Evolutionary conservation across 768 basidiomycete genomes (phyloP), one percentile per base, ranked within the genome.

Genomic region (Saitozyma podzolica): DNA sequence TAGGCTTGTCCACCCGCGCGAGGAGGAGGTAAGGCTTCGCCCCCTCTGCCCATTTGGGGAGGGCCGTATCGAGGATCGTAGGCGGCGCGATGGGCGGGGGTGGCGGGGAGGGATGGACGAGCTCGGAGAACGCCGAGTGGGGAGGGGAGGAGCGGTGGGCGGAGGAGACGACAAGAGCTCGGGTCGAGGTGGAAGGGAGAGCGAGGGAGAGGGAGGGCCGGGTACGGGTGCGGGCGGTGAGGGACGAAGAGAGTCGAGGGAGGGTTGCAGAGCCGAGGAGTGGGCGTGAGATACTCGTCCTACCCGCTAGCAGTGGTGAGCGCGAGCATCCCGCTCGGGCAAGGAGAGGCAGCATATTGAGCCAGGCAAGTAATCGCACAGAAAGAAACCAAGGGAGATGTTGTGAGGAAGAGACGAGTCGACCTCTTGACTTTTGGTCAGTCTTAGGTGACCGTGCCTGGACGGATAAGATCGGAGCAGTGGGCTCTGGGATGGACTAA

Each of bases 1-100:
- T 97, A 16, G 96, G 95, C 76, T 97, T 99, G 82, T 99, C 94
- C 45, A 95, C 84, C 59, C 96, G 86, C 50, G 89, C 89, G 29
- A 99, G 83, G 73, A 89, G 87, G 3, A 93, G 72, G 78, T 98
- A 99, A 6, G 96, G 94, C 56, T 76, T 72, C 10, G 70, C 72
- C 14, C 58, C 58, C 9, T 42, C 45, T 16, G 72, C 72, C 75
- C 75, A 76, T 45, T 40, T 57, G 7, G 75, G 75, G 40, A 74
- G 50, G 50, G 64, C 16, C 41, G 59, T 63, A 54, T 76, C 74
- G 9, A 73, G 50, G 16, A 69, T 59, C 9, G 54, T 63, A 47
- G n/a, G 45, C 9, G 61, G 61, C 29, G 53, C 53, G 17, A 56
- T 16, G 8, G 56, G 39, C 9, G 61, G 59, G 47, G 48, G 54